These are phyloP conservation scores for Lagenaria siceraria DNA, from an alignment of 306 rosid species.

Conservation along the genomic window DNA sequence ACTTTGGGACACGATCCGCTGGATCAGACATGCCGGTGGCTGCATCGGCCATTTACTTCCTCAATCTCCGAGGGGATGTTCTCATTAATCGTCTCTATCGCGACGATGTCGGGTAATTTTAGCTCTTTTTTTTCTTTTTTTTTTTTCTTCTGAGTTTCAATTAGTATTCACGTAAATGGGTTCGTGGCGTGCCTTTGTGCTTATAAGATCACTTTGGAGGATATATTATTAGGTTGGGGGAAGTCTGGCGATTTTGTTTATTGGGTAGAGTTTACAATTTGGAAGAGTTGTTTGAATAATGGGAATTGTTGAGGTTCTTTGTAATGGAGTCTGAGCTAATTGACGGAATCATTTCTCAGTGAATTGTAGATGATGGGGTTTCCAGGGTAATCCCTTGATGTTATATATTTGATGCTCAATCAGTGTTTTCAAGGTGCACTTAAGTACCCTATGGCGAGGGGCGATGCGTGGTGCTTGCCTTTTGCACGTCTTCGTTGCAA, in stretches of 20 bases:
- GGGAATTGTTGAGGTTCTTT: background rate
- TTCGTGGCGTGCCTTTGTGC: background rate
- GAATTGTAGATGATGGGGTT: background rate
- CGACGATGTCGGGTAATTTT: constrained; percentile 77
- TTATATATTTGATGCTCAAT: background rate
- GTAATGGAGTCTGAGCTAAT: background rate
- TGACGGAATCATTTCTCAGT: background rate
- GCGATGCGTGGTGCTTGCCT: background rate
- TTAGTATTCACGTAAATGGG: background rate
- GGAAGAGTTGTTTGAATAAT: background rate
- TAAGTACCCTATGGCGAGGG: background rate
- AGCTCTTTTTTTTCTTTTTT: background rate
- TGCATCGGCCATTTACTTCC: constrained; percentile 80
- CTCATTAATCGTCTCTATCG: constrained; percentile 97
- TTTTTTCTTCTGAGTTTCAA: background rate
- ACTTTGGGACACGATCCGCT: constrained; percentile 30
- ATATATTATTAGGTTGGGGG: background rate
- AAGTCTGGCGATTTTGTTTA: background rate
- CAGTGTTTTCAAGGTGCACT: background rate
- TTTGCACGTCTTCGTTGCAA: background rate
- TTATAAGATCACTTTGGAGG: background rate
- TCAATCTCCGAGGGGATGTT: constrained; percentile 91
- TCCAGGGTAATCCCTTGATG: background rate
- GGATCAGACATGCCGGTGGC: constrained; percentile 90
- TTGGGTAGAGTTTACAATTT: background rate